Evolutionary conservation across 139 green algal genomes (phyloP), one percentile per base, ranked within the genome.

Genomic region (Edaphochlamys debaryana): DNA sequence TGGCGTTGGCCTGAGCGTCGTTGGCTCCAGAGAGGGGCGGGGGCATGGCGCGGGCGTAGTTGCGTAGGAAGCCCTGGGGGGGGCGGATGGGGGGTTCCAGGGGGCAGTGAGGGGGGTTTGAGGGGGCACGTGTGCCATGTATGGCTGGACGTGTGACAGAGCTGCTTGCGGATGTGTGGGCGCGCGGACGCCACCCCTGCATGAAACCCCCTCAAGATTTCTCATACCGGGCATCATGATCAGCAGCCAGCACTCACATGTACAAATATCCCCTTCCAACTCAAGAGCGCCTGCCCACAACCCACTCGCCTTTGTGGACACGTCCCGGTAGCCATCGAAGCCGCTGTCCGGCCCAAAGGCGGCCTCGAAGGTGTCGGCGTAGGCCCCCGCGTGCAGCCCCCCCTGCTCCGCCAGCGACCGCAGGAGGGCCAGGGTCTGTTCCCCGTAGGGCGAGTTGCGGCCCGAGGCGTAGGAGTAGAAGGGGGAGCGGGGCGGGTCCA

Each of bases 311-410:
- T 89, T 89, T 8, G 79, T 91, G 17, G 76, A 86, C 20, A 88
- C 87, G 37, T 92, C 89, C 42, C 85, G 64, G 75, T 94, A 94
- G 42, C 91, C 91, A 13, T 89, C 79, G 72, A 93, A 94, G 41
- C 68, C 73, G 15, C 79, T 82, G 11, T 1, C n/a, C 3, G 60
- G 75, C 30, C 79, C 88, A 66, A 93, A 93, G 7, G 63, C 36
- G 1, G 54, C 40, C 30, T 30, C 52, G 22, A 90, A 87, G 3
- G 64, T 5, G 1, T 72, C 63, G 1, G 91, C 91, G 48, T 93
- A 94, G 67, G 36, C 23, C 17, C 45, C 30, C 50, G 81, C 90
- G 76, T 92, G 37, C 74, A 93, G 67, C 15, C 88, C 86, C 1
- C 56, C 56, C 6, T 29, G n/a, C 8, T 78, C 48, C 32, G 89